Evolutionary conservation across 106 monocot species (phyloP).

Genomic region (Triglochin maritima): DNA sequence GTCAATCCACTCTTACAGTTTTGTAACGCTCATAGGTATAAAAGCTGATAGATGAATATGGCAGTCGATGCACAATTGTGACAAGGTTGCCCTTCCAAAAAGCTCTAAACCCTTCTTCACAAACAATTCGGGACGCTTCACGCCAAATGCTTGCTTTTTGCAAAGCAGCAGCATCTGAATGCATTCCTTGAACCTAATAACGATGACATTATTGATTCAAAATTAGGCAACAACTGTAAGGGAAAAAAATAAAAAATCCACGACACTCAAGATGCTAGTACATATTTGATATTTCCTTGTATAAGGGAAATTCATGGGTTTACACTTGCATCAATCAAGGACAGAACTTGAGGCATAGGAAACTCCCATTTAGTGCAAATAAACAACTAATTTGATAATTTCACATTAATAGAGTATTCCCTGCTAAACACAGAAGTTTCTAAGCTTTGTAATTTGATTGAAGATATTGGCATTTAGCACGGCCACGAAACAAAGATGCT

Average conservation of each 20-base stretch:
- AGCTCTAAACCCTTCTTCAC: slow-evolving; percentile 86
- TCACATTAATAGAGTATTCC: too few species aligned
- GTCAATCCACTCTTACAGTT: slow-evolving; percentile 23
- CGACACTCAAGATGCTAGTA: too few species aligned
- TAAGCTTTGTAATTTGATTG: too few species aligned
- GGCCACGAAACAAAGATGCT: too few species aligned
- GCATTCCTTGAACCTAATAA: slow-evolving; percentile 89
- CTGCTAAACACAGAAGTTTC: too few species aligned
- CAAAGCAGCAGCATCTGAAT: slow-evolving; percentile 57
- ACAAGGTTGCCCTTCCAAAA: slow-evolving; percentile 97
- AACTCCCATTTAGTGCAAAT: slow-evolving; percentile 17
- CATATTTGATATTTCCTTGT: neutral
- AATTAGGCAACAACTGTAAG: neutral
- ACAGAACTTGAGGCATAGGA: slow-evolving; percentile 25
- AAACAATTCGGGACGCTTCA: slow-evolving; percentile 71
- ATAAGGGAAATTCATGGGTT: neutral
- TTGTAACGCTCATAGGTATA: slow-evolving; percentile 91
- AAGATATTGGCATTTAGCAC: too few species aligned
- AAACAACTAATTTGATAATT: too few species aligned
- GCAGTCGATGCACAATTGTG: slow-evolving; percentile 77
- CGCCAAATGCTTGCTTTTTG: slow-evolving; percentile 58
- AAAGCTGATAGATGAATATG: slow-evolving; percentile 96
- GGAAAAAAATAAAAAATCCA: neutral
- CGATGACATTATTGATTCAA: neutral
- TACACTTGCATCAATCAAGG: neutral